Percentiles rank a stretch among this genome's conserved stretches.
Evolutionary conservation across 257 asterid genomes (phyloP).

Genomic region (Pogostemon cablin): DNA sequence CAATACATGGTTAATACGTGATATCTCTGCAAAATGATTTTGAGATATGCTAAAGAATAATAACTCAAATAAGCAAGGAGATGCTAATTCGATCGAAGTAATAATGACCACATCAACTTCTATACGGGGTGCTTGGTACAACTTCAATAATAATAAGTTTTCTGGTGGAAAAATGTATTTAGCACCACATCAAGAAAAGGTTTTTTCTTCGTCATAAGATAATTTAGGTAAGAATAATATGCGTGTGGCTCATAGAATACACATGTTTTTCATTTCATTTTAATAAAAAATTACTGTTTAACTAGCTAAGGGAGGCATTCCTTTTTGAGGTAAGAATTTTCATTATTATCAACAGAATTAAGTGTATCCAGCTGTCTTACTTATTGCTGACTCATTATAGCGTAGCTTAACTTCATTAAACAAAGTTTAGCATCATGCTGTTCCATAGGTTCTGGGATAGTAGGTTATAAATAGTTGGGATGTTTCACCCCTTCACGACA

Average conservation of each 20-base stretch:
- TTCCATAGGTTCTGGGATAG: not conserved
- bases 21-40: not conserved
- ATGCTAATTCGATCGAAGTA: not conserved
- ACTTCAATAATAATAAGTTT: no score
- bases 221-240: not conserved
- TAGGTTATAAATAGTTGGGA: not conserved
- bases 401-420: not conserved
- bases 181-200: no score
- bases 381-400: not conserved
- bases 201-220: not conserved
- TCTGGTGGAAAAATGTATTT: no score
- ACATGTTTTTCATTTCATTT: not conserved
- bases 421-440: not conserved
- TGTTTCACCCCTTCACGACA: not conserved
- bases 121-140: no score
- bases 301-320: not conserved
- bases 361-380: not conserved
- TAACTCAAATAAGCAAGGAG: not conserved
- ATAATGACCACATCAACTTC: not conserved
- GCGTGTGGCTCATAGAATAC: not conserved
- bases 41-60: not conserved
- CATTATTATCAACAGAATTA: not conserved
- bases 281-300: not conserved
- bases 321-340: not conserved
- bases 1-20: slow-evolving; percentile 1